Evolutionary conservation across 805 yeast species (phyloP).

Genomic region (Zygosaccharomyces rouxii): DNA sequence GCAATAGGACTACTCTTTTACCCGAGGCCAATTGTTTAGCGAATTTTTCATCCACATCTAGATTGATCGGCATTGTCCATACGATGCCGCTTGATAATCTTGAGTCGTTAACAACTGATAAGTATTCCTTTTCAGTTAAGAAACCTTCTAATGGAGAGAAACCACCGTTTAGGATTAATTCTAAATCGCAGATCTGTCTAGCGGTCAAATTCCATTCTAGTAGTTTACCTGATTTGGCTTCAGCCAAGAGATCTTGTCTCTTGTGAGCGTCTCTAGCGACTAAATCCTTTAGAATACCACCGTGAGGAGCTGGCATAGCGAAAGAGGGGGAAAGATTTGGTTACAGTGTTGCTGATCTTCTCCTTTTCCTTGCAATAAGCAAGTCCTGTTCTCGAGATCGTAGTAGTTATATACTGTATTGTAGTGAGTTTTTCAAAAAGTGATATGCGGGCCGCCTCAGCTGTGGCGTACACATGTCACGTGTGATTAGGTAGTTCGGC

Average conservation of each 20-base stretch:
- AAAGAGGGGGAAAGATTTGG: background rate
- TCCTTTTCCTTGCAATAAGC: too few relatives aligned
- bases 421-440: background rate
- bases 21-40: conserved; percentile 47
- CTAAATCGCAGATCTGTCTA: conserved; percentile 91
- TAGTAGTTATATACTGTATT: background rate
- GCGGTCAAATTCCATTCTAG: conserved; percentile 53
- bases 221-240: conserved; percentile 45
- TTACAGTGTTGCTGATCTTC: too few relatives aligned
- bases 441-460: background rate
- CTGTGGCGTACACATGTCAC: background rate
- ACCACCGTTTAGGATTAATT: conserved; percentile 88
- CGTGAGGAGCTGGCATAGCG: conserved; percentile 78
- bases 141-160: conserved; percentile 78
- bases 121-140: conserved; percentile 58
- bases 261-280: conserved; percentile 72
- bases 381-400: background rate
- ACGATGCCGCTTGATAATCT: conserved; percentile 71
- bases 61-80: conserved; percentile 91
- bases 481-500: background rate
- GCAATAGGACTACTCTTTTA: conserved; percentile 67
- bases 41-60: conserved; percentile 60
- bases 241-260: conserved; percentile 51
- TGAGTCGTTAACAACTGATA: conserved; percentile 59
- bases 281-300: conserved; percentile 83